These are phyloP conservation scores for Aspergillus candidus DNA, from an alignment of 2,329 filamentous ascomycete genomes.

Conservation along the genomic window DNA sequence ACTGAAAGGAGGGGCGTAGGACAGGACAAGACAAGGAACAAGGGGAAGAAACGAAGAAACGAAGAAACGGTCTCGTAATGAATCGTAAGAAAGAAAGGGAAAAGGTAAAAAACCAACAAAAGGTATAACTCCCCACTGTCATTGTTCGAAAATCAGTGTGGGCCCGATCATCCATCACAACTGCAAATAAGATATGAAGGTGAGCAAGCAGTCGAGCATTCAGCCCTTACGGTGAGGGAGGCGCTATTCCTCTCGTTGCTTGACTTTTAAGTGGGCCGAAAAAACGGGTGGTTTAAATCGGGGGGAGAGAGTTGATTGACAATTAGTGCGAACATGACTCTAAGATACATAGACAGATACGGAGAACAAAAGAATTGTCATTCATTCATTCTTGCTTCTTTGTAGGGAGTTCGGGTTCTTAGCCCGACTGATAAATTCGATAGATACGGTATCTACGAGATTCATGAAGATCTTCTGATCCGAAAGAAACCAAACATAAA, in stretches of 20 bases:
- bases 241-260: slow-evolving; percentile 12
- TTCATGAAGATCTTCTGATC: too few species aligned
- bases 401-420: too few species aligned
- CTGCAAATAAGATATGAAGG: slow-evolving; percentile 5
- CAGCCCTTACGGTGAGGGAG: slow-evolving; percentile 10
- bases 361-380: too few species aligned
- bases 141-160: slow-evolving; percentile 11
- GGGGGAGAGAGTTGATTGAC: slow-evolving; percentile 14
- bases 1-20: too few species aligned
- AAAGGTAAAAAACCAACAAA: not conserved
- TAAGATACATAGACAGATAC: slow-evolving; percentile 8
- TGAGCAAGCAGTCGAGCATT: slow-evolving; percentile 13
- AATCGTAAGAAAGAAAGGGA: not conserved
- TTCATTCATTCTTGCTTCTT: too few species aligned
- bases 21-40: not conserved
- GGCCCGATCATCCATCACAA: too few species aligned
- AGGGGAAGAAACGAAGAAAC: not conserved
- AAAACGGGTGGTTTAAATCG: too few species aligned
- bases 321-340: slow-evolving; percentile 9
- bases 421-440: too few species aligned
- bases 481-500: too few species aligned
- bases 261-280: slow-evolving; percentile 13
- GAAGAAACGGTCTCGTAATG: not conserved
- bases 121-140: slow-evolving; percentile 1
- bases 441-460: too few species aligned